These are phyloP conservation scores for Exserohilum rostratum DNA, from an alignment of 2,329 filamentous ascomycete genomes.

Conservation along the genomic window DNA sequence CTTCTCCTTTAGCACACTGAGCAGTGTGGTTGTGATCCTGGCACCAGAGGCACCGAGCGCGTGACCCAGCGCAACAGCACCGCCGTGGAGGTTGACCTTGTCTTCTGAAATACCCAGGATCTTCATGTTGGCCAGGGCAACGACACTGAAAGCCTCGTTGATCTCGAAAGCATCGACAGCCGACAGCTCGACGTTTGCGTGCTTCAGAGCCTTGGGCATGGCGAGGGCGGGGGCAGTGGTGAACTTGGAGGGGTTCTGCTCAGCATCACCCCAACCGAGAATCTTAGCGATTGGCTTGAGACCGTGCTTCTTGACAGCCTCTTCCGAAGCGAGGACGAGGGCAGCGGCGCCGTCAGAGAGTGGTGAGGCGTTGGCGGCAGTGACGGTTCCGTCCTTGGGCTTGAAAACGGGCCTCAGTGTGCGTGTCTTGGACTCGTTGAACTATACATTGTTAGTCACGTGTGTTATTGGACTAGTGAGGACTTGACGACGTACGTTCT, in stretches of 20 bases:
- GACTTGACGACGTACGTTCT: constrained; percentile 68
- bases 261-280: constrained; percentile 95
- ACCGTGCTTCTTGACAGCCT: constrained; percentile 88
- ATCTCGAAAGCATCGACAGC: constrained; percentile 95
- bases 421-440: constrained; percentile 59
- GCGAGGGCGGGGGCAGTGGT: constrained; percentile 91
- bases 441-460: constrained; percentile 42
- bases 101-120: constrained; percentile 77
- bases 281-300: constrained; percentile 96
- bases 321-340: constrained; percentile 90
- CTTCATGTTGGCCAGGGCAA: constrained; percentile 96
- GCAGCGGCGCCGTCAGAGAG: constrained; percentile 95
- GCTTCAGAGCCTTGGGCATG: constrained; percentile 96
- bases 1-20: constrained; percentile 87
- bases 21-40: constrained; percentile 87
- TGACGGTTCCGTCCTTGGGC: constrained; percentile 85
- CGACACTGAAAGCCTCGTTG: constrained; percentile 98
- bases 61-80: constrained; percentile 94
- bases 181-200: constrained; percentile 79
- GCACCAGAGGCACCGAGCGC: constrained; percentile 93
- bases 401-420: constrained; percentile 76
- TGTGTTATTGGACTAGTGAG: constrained; percentile 13
- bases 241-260: constrained; percentile 90
- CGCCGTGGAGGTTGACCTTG: constrained; percentile 94
- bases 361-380: constrained; percentile 93